Percentiles rank a stretch among this genome's conserved stretches.
These are phyloP conservation scores for Neurospora sp. DNA, from an alignment of 495 filamentous ascomycete species.

Conservation along the genomic window DNA sequence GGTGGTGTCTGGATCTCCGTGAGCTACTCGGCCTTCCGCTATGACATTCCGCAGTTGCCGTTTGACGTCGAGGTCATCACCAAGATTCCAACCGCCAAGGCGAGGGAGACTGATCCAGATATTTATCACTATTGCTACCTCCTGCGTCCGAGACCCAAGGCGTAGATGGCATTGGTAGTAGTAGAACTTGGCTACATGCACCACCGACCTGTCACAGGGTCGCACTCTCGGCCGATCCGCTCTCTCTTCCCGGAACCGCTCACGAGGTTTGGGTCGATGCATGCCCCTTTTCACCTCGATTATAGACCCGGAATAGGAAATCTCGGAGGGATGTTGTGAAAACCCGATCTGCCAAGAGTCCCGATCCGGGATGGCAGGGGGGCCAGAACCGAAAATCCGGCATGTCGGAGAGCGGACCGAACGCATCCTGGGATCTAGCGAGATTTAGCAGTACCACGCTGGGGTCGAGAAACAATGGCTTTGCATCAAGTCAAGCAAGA, in stretches of 20 bases:
- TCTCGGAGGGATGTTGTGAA: not conserved
- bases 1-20: conserved; percentile 31
- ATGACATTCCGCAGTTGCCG: conserved; percentile 15
- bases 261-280: not conserved
- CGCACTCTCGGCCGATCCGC: not conserved
- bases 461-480: not conserved
- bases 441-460: not conserved
- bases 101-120: conserved; percentile 24
- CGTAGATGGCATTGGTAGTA: not conserved
- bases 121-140: conserved; percentile 29
- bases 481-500: not conserved
- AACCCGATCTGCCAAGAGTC: not conserved
- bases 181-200: not conserved
- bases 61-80: conserved; percentile 25
- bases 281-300: not conserved
- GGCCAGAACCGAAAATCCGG: not conserved
- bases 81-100: conserved; percentile 25
- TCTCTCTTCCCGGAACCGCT: not conserved
- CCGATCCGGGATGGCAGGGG: not conserved
- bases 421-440: not conserved
- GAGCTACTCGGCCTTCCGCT: conserved; percentile 29
- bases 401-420: not conserved
- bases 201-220: not conserved
- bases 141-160: conserved; percentile 17
- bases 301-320: not conserved